These are phyloP conservation scores for Apiospora pterosperma DNA, from an alignment of 2,329 filamentous ascomycete species.

Conservation along the genomic window DNA sequence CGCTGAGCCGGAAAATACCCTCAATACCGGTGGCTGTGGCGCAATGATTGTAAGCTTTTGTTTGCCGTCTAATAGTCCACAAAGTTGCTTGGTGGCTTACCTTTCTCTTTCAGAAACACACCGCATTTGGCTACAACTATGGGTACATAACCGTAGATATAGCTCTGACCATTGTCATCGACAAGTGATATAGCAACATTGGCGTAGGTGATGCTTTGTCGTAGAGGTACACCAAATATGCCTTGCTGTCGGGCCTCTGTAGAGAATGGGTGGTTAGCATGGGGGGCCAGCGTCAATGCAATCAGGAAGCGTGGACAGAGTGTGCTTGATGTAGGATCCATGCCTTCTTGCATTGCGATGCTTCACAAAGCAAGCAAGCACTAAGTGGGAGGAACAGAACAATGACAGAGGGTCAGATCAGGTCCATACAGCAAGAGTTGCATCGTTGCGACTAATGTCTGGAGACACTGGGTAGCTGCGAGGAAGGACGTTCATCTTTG, in stretches of 20 bases:
- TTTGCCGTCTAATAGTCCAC: neutral
- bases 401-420: neutral
- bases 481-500: neutral
- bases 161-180: slow-evolving; percentile 88
- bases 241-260: slow-evolving; percentile 57
- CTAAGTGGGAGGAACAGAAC: no score
- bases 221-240: slow-evolving; percentile 92
- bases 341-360: neutral
- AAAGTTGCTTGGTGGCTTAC: slow-evolving; percentile 46
- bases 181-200: slow-evolving; percentile 97
- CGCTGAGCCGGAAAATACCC: slow-evolving; percentile 93
- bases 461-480: neutral
- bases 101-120: slow-evolving; percentile 96
- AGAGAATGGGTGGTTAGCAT: neutral
- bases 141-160: slow-evolving; percentile 97
- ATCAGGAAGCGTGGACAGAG: neutral
- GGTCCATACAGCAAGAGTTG: neutral
- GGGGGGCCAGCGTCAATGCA: slow-evolving; percentile 8
- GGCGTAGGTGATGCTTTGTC: slow-evolving; percentile 92
- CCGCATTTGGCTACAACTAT: slow-evolving; percentile 98
- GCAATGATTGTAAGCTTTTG: slow-evolving; percentile 5
- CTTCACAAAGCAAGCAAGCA: neutral
- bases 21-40: slow-evolving; percentile 82
- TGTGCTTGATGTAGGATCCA: neutral
- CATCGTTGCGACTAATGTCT: neutral